These are phyloP conservation scores for Pythium plurisporium DNA, from an alignment of 352 stramenopile genomes.

Conservation along the genomic window DNA sequence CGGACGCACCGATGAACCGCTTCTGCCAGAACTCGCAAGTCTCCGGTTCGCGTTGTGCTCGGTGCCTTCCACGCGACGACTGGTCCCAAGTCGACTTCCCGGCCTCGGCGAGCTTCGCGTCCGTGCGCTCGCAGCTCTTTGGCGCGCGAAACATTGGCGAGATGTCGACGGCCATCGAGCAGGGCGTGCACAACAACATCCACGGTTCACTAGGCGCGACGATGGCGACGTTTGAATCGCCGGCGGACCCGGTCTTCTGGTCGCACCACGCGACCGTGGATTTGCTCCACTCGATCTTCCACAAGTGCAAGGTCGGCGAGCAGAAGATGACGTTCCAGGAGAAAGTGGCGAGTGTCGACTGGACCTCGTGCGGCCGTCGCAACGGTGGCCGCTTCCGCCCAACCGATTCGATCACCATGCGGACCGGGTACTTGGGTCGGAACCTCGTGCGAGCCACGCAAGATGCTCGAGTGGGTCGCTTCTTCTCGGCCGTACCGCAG, in stretches of 20 bases:
- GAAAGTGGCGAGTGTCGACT: slow-evolving; percentile 43
- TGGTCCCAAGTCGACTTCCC: slow-evolving; percentile 35
- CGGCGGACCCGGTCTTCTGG: slow-evolving; percentile 68
- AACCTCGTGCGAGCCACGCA: slow-evolving; percentile 21
- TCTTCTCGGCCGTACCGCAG: slow-evolving; percentile 3
- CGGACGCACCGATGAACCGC: slow-evolving; percentile 32
- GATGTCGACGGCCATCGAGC: slow-evolving; percentile 43
- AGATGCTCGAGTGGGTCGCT: slow-evolving; percentile 7
- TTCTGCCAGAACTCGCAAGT: slow-evolving; percentile 44
- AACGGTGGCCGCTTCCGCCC: slow-evolving; percentile 37
- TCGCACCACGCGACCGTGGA: slow-evolving; percentile 69
- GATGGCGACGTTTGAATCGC: slow-evolving; percentile 49
- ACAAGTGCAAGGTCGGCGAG: slow-evolving; percentile 60
- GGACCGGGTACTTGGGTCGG: slow-evolving; percentile 29
- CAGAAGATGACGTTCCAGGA: slow-evolving; percentile 37
- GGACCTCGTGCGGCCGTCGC: slow-evolving; percentile 39
- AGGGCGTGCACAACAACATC: slow-evolving; percentile 53
- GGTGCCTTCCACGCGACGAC: slow-evolving; percentile 45
- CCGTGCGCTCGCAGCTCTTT: slow-evolving; percentile 47
- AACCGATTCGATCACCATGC: slow-evolving; percentile 37
- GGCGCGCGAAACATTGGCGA: slow-evolving; percentile 42
- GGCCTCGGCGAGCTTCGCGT: slow-evolving; percentile 33
- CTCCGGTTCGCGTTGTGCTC: slow-evolving; percentile 22
- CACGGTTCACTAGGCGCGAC: slow-evolving; percentile 41
- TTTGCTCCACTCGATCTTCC: slow-evolving; percentile 60